Percentiles rank a stretch among this genome's conserved stretches.
Evolutionary conservation across 163 green algal genomes (phyloP).

Genomic region (Scenedesmus sp.): DNA sequence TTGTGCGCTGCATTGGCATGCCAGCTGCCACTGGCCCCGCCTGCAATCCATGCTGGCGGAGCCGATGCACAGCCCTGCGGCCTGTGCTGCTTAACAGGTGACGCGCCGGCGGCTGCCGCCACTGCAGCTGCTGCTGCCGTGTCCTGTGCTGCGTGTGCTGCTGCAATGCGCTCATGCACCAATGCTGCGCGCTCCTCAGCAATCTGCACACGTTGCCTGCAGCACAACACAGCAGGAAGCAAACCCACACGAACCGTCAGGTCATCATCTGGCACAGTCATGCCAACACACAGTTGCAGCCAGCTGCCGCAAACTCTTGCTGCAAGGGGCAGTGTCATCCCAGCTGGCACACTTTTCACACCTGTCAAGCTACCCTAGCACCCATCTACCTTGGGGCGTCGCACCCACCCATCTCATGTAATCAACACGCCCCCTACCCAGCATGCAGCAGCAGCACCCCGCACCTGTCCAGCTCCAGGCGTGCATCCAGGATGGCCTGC

Average conservation of each 20-base stretch:
- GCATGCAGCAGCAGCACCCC: neutral
- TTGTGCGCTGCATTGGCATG: neutral
- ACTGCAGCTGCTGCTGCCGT: slow-evolving; percentile 15
- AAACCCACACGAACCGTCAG: neutral
- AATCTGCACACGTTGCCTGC: slow-evolving; percentile 43
- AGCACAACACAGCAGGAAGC: neutral
- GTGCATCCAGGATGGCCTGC: slow-evolving; percentile 6
- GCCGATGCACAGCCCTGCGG: neutral
- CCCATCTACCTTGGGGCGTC: neutral
- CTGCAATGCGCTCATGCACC: slow-evolving; percentile 43
- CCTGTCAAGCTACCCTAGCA: neutral
- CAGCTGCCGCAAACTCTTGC: too few species aligned
- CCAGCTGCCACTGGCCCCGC: neutral
- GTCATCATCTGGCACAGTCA: neutral
- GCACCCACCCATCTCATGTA: neutral
- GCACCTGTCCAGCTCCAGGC: slow-evolving; percentile 45
- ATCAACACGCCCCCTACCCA: neutral
- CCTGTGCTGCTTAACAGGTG: neutral
- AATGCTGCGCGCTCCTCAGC: slow-evolving; percentile 36
- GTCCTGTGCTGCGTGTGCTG: neutral
- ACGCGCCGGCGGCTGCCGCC: neutral
- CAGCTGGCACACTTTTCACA: neutral
- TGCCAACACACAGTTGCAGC: neutral
- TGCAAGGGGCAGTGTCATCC: neutral
- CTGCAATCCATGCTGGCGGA: neutral